Base-by-base conservation (phyloP, 805 yeast genomes). In the Spathaspora passalidarum region DNA sequence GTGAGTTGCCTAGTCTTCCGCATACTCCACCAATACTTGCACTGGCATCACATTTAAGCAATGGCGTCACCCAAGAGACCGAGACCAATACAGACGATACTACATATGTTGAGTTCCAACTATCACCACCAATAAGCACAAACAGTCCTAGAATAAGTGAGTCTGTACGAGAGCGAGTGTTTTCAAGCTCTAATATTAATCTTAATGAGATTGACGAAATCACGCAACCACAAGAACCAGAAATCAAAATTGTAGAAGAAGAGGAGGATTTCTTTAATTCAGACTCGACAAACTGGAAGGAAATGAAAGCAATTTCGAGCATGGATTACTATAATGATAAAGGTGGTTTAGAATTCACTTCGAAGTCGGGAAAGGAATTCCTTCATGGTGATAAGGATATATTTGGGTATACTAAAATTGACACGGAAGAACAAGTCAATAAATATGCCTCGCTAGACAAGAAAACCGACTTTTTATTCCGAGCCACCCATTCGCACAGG, bases 331-430 rank as follows among this genome's bases (percentile, higher is more conserved):
- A 88, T 60, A 88, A 92, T 57, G 87, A 88, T 20, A 80, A 79
- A 56, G 97, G 94, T 3, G 81, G 82, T 47, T 65, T 82, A 19
- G 77, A 82, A 42, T 69, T 81, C 19, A 51, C 59, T 4, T 49
- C 57, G 3, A 59, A 55, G 16, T 45, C 50, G 17, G 50, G 43
- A 1, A 55, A 52, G 18, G 62, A 56, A 49, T 21, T 62, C 4
- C 62, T 68, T 17, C 69, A 75, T 22, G 72, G 56, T 25, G 52
- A 56, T 25, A 49, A 68, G 13, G 80, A 81, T 1, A 78, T 78
- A 35, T 79, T 73, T 20, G 92, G 96, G 0, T 94, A 94, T 61
- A 94, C 98, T 0, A 84, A 95, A 56, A 85, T 94, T 7, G 88
- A 89, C 22, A 86, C 83, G 1, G 94, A 88, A 55, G 89, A 84